phyloP scores from a whole-genome alignment of 2,329 filamentous ascomycete genomes.

The Neopestalotiopsis clavispora region DNA sequence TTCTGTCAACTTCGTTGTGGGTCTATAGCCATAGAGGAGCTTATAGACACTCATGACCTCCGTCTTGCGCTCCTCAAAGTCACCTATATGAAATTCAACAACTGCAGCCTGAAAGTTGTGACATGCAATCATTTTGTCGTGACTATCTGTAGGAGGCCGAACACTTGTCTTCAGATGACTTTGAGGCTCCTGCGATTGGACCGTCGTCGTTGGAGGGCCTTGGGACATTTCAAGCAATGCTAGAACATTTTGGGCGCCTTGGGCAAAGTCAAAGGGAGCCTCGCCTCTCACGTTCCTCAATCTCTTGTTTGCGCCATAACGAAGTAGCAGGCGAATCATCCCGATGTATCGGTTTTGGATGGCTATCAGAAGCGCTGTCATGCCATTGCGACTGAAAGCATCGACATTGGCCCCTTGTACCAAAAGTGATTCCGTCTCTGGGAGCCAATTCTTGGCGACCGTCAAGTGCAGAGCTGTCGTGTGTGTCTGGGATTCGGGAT shows the following conservation, averaged over 20 bases:
- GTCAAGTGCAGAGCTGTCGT: not conserved
- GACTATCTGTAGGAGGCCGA: not conserved
- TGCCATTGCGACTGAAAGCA: not conserved
- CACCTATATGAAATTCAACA: not conserved
- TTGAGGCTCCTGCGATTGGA: not conserved
- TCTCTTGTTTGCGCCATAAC: not conserved
- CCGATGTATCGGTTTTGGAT: accelerated
- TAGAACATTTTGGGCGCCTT: not conserved
- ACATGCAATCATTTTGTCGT: not conserved
- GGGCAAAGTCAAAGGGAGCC: too few species aligned
- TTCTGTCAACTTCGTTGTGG: not conserved
- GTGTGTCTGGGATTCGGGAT: accelerated
- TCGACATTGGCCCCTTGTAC: not conserved
- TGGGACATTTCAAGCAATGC: not conserved
- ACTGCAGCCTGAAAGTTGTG: not conserved
- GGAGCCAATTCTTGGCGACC: not conserved
- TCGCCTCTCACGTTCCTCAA: accelerated
- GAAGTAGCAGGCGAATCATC: not conserved
- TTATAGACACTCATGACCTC: not conserved
- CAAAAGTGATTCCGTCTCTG: not conserved
- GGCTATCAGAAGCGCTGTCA: not conserved
- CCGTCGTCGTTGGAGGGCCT: not conserved
- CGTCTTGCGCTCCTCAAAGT: not conserved
- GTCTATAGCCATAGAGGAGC: not conserved
- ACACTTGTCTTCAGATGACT: not conserved